These are phyloP conservation scores for Penicillium turbatum DNA, from an alignment of 495 filamentous ascomycete genomes.

Conservation along the genomic window DNA sequence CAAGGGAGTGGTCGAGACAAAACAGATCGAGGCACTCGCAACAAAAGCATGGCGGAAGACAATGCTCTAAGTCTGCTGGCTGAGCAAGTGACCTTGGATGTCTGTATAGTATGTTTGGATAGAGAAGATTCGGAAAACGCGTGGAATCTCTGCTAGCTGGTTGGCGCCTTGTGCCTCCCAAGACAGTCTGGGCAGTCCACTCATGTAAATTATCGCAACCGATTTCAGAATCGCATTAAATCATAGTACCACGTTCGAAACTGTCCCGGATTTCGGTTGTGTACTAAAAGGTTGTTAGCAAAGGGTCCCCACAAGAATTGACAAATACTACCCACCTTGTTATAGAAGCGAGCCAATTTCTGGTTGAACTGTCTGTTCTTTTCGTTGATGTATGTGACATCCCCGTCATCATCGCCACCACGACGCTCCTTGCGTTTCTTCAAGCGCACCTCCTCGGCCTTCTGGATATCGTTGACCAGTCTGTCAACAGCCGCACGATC, in stretches of 20 bases:
- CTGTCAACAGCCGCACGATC: conserved; percentile 87
- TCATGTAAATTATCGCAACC: conserved; percentile 25
- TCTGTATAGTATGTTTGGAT: conserved; percentile 1
- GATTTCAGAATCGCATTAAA: conserved; percentile 29
- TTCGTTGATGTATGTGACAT: conserved; percentile 98
- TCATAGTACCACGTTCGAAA: conserved; percentile 90
- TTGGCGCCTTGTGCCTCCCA: conserved; percentile 1
- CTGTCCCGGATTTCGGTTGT: conserved; percentile 95
- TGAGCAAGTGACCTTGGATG: neutral
- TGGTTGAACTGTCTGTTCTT: conserved; percentile 99
- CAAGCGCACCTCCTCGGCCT: conserved; percentile 80
- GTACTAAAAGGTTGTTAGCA: conserved; percentile 56
- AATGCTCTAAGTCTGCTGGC: conserved; percentile 59
- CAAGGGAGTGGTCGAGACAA: conserved; percentile 63
- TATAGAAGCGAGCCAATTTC: conserved; percentile 91
- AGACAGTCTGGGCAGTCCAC: conserved; percentile 8
- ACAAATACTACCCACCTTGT: conserved; percentile 62
- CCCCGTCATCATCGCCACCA: conserved; percentile 70
- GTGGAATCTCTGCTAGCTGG: conserved; percentile 4
- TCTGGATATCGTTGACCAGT: conserved; percentile 77
- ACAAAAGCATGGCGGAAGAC: conserved; percentile 72
- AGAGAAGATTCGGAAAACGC: neutral
- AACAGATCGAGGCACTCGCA: conserved; percentile 68
- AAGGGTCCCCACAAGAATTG: neutral
- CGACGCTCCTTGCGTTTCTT: conserved; percentile 78